Conservation (phyloP, 1,284 basidiomycete genomes). For the Vanrija humicola region DNA sequence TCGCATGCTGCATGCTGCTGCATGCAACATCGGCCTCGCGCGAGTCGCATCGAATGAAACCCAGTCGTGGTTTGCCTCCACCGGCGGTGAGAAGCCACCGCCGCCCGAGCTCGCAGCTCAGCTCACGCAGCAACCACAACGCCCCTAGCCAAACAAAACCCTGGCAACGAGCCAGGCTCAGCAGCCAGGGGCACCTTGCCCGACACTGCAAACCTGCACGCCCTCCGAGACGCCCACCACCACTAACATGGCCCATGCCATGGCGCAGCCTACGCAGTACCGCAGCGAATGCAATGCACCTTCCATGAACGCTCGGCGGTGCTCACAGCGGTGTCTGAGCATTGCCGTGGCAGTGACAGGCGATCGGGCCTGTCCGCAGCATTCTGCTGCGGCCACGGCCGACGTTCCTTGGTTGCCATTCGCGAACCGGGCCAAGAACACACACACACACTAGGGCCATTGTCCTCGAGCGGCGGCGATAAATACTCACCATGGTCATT, state of each 20-base stretch:
- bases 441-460: background rate
- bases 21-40: too few relatives aligned
- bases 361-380: background rate
- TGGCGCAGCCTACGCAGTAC: background rate
- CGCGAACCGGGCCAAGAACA: background rate
- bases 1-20: too few relatives aligned
- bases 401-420: background rate
- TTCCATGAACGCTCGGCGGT: too few relatives aligned
- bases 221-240: background rate
- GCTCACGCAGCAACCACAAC: too few relatives aligned
- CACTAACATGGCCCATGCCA: background rate
- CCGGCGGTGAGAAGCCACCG: background rate
- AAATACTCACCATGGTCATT: background rate
- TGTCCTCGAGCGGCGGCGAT: background rate
- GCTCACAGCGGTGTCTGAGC: too few relatives aligned
- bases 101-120: background rate
- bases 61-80: too few relatives aligned
- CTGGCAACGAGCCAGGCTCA: too few relatives aligned
- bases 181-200: background rate
- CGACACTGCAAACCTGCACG: background rate
- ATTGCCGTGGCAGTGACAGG: background rate
- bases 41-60: too few relatives aligned
- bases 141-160: too few relatives aligned
- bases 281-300: too few relatives aligned
- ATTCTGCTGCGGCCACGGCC: background rate